Base-by-base conservation (phyloP, 2,329 filamentous ascomycete genomes). In the Aspergillus transmontanensis region DNA sequence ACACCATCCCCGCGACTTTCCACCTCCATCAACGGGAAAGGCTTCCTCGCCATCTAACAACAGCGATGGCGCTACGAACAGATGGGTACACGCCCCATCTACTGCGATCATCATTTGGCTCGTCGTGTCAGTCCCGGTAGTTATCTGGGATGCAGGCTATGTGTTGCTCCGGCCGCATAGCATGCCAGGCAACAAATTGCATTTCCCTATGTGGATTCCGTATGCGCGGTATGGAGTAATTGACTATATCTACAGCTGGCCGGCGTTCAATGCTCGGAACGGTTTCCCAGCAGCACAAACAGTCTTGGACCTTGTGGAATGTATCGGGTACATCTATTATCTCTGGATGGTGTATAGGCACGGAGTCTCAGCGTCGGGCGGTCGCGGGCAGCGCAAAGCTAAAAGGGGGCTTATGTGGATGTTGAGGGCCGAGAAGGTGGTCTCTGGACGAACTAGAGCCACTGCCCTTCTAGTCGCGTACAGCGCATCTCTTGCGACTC, bases 261-360 rank as follows among this genome's bases (percentile, higher is more conserved):
- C 89, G 70, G 89, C 90, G 4, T 92, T 85, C 75, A 80, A 91
- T 64, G 83, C 83, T 19, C 77, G 83, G 26, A 88, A 89, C 73
- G 92, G 93, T 41, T 97, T 96, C 79, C 91, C 91, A 0, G 86
- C 84, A 48, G 92, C 92, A 43, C 93, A 96, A 82, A 85, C 85
- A 32, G 71, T 82, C 7, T 74, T 94, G 67, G 95, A 94, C 73
- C 76, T 86, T 7, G 69, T 91, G 59, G 92, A 95, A 82, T 88
- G 86, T 3, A 61, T 80, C 39, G 83, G 89, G 71, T 94, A 94
- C 74, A 77, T 80, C 60, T 81, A 80, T 77, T 94, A 88, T 71
- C 81, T 89, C 19, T 84, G 80, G 69, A 78, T 87, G 59, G 75
- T 90, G 68, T 82, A 77, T 64, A 64, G 63, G 4, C 71, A 80